A percentile compares a stretch with the other conserved stretches of the same genome.
Evolutionary conservation across 371 early-diverging fungal species (phyloP).

Genomic region (Catenaria anguillulae): DNA sequence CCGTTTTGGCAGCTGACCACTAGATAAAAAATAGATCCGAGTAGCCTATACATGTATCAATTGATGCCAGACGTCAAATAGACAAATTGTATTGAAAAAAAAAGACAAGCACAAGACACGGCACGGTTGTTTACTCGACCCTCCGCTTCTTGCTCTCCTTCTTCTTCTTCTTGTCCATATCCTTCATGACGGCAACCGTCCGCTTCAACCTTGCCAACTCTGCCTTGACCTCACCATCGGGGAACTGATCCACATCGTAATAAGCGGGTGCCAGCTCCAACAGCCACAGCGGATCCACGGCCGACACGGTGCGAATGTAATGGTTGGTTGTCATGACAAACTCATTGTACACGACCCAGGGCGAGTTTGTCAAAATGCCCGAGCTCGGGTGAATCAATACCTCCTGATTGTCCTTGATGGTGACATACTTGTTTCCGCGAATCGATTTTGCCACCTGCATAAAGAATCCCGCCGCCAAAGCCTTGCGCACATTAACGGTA

Average conservation of each 20-base stretch:
- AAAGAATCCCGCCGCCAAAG: conserved; percentile 79
- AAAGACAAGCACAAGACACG: too few species aligned
- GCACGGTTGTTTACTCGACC: too few species aligned
- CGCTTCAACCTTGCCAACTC: background rate
- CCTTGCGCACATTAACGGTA: conserved; percentile 70
- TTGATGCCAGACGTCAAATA: too few species aligned
- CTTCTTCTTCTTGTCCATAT: background rate
- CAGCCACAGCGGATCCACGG: conserved; percentile 78
- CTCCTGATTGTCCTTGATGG: conserved; percentile 90
- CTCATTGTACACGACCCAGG: conserved; percentile 96
- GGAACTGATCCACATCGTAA: conserved; percentile 62
- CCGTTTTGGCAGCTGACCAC: too few species aligned
- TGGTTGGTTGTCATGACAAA: conserved; percentile 91
- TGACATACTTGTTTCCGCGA: conserved; percentile 73
- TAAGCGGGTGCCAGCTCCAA: conserved; percentile 75
- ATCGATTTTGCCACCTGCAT: conserved; percentile 95
- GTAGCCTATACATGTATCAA: too few species aligned
- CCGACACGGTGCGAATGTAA: conserved; percentile 86
- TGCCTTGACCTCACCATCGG: background rate
- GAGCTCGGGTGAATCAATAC: conserved; percentile 90
- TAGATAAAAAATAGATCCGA: too few species aligned
- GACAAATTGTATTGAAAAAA: too few species aligned
- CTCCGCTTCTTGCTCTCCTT: background rate
- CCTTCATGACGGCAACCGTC: background rate
- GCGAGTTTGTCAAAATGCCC: conserved; percentile 69